These are phyloP conservation scores for Ocimum tenuiflorum DNA, from an alignment of 257 asterid genomes.

Conservation along the genomic window DNA sequence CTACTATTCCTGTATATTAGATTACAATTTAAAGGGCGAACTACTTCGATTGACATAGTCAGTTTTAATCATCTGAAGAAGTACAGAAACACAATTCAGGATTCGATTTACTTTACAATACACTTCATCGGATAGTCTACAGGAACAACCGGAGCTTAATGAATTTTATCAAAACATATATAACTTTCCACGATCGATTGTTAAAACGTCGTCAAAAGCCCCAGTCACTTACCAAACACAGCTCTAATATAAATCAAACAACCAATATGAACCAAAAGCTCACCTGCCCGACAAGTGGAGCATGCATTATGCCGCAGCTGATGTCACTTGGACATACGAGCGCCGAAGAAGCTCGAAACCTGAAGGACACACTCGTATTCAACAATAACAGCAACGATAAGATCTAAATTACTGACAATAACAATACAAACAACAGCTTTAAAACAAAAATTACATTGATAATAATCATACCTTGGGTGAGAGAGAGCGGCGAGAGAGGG, in stretches of 20 bases:
- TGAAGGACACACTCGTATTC: conserved; percentile 1
- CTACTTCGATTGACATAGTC: neutral
- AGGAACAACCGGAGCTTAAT: neutral
- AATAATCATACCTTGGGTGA: conserved; percentile 21
- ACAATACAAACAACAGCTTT: neutral
- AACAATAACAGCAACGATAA: too few relatives aligned
- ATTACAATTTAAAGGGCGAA: neutral
- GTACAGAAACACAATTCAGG: neutral
- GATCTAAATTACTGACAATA: neutral
- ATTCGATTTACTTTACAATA: neutral
- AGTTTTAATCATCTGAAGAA: neutral
- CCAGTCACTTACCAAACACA: neutral
- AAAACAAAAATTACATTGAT: neutral
- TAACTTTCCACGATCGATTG: neutral
- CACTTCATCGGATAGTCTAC: neutral
- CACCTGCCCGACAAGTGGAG: conserved; percentile 21
- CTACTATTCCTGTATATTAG: neutral
- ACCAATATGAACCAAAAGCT: neutral
- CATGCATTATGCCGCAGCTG: conserved; percentile 8
- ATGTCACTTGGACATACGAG: conserved; percentile 20
- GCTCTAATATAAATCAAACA: neutral
- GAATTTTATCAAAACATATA: neutral
- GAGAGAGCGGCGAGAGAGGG: conserved; percentile 21
- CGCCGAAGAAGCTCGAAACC: conserved; percentile 32
- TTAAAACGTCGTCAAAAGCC: neutral